Evolutionary conservation across 2,329 filamentous ascomycete genomes (phyloP).

Genomic region (Lachnellula hyalina): DNA sequence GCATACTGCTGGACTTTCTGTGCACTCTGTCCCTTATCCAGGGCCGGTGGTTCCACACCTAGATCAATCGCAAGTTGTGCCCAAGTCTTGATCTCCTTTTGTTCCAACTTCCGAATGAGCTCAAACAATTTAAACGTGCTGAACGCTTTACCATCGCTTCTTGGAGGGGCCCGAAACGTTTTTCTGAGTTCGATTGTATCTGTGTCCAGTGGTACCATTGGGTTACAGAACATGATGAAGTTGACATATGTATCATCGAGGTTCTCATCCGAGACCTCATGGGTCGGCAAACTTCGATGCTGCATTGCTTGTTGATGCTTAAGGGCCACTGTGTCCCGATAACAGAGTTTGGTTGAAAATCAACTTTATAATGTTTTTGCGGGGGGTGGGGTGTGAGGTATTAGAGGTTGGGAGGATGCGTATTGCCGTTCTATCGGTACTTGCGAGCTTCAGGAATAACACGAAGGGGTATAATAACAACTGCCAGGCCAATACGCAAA

Average conservation of each 20-base stretch:
- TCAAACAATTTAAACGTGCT: conserved; percentile 71
- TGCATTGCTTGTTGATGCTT: conserved; percentile 1
- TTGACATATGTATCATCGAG: conserved; percentile 78
- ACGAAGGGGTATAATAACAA: background rate
- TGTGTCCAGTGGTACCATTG: conserved; percentile 62
- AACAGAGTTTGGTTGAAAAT: conserved; percentile 9
- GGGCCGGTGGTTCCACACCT: conserved; percentile 80
- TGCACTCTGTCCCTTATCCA: conserved; percentile 77
- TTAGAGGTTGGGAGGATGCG: conserved; percentile 11
- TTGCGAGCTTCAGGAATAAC: conserved; percentile 17
- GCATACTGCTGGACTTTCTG: conserved; percentile 96
- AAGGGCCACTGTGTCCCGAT: conserved; percentile 3
- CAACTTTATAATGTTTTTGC: conserved; percentile 4
- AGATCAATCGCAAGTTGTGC: conserved; percentile 78
- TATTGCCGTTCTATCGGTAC: conserved; percentile 19
- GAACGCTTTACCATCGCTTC: conserved; percentile 83
- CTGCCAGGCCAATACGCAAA: background rate
- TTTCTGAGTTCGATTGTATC: conserved; percentile 69
- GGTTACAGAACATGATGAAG: conserved; percentile 91
- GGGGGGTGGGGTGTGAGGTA: conserved; percentile 6
- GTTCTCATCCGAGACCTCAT: conserved; percentile 60
- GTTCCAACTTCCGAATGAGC: conserved; percentile 72
- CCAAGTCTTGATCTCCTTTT: conserved; percentile 88
- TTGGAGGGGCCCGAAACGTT: conserved; percentile 73
- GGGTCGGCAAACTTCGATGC: conserved; percentile 51